These are phyloP conservation scores for Eimeria falciformis DNA, from an alignment of 169 alveolate genomes.

Conservation along the genomic window DNA sequence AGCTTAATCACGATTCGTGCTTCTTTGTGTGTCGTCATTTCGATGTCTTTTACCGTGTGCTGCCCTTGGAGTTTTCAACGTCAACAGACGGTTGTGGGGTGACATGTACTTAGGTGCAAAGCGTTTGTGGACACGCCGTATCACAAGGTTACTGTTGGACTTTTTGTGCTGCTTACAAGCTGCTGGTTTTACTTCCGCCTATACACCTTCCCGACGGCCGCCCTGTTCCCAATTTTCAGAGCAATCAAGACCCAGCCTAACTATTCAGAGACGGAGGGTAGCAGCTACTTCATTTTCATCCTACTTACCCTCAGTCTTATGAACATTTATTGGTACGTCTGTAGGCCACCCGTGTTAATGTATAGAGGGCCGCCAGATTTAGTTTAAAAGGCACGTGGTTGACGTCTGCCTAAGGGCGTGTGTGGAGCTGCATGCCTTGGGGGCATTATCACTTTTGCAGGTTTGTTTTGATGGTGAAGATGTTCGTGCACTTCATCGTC, in stretches of 20 bases:
- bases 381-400: background rate
- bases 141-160: slow-evolving; percentile 80
- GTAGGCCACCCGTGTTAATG: no score
- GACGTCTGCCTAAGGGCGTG: background rate
- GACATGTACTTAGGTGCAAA: slow-evolving; percentile 81
- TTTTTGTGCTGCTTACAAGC: slow-evolving; percentile 80
- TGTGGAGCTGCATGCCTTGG: slow-evolving; percentile 6
- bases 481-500: slow-evolving; percentile 82
- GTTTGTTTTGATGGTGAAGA: slow-evolving; percentile 84
- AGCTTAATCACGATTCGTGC: no score
- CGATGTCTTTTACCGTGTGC: no score
- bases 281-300: slow-evolving; percentile 81
- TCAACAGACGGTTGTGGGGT: no score
- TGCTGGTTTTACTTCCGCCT: slow-evolving; percentile 84
- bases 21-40: no score
- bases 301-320: slow-evolving; percentile 81
- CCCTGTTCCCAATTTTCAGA: slow-evolving; percentile 81
- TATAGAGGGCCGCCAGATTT: background rate
- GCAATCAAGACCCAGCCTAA: slow-evolving; percentile 75
- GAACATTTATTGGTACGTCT: slow-evolving; percentile 83
- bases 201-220: slow-evolving; percentile 81
- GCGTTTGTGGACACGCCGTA: slow-evolving; percentile 85
- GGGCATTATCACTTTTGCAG: no score
- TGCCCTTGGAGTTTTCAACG: no score
- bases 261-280: slow-evolving; percentile 78